phyloP scores from a whole-genome alignment of 2,329 filamentous ascomycete species.

The Fusarium concolor region DNA sequence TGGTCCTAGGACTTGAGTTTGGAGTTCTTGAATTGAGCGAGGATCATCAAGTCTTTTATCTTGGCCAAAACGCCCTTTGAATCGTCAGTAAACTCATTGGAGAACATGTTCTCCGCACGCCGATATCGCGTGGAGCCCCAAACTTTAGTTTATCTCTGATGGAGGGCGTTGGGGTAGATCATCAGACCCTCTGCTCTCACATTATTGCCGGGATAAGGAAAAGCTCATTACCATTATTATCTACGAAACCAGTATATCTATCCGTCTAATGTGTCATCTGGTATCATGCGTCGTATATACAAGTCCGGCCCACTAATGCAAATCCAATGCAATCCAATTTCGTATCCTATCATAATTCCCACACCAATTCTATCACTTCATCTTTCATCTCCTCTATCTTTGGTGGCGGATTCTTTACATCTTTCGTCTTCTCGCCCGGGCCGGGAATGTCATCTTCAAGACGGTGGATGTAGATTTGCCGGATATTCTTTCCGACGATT shows the following conservation, averaged over 20 bases:
- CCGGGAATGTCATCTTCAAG: slow-evolving; percentile 50
- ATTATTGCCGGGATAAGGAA: slow-evolving; percentile 31
- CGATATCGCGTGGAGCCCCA: slow-evolving; percentile 31
- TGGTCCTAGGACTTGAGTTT: background rate
- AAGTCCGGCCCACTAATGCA: slow-evolving; percentile 17
- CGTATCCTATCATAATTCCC: slow-evolving; percentile 49
- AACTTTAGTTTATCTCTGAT: slow-evolving; percentile 9
- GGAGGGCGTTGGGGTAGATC: slow-evolving; percentile 19
- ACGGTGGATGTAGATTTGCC: slow-evolving; percentile 66
- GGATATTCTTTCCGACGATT: slow-evolving; percentile 57
- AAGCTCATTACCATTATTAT: slow-evolving; percentile 46
- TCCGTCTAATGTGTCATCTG: slow-evolving; percentile 37
- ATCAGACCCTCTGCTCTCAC: slow-evolving; percentile 12
- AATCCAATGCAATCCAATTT: slow-evolving; percentile 9
- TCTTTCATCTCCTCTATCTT: slow-evolving; percentile 49
- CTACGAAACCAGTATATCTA: slow-evolving; percentile 29
- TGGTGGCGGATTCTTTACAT: slow-evolving; percentile 8
- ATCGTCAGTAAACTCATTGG: background rate
- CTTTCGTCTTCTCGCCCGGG: slow-evolving; percentile 50
- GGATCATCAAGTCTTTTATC: background rate
- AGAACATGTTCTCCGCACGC: slow-evolving; percentile 28
- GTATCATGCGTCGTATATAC: slow-evolving; percentile 43
- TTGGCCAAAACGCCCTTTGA: background rate
- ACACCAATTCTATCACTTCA: slow-evolving; percentile 62
- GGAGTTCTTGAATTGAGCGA: background rate